Conservation (phyloP, 805 yeast species). For the Wickerhamia fluorescens region DNA sequence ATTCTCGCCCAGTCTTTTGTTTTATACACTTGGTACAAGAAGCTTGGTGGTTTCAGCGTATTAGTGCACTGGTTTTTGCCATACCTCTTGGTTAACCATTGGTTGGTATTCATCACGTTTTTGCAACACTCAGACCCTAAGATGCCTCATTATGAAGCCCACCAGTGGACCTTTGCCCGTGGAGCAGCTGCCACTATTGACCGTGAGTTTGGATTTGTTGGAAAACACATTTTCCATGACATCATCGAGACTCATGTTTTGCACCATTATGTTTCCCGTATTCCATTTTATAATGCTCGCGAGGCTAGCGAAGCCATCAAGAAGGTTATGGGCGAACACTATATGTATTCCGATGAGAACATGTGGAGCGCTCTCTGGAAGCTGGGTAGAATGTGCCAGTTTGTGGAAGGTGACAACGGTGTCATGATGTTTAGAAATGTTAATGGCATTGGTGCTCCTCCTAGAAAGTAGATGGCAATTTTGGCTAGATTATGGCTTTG, state of each 20-base stretch:
- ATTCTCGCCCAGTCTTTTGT: constrained; percentile 36
- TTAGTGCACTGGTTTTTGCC: constrained; percentile 52
- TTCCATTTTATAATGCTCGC: constrained; percentile 51
- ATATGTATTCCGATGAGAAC: constrained; percentile 43
- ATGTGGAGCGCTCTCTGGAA: constrained; percentile 57
- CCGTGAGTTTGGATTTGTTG: constrained; percentile 54
- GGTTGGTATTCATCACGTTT: constrained; percentile 59
- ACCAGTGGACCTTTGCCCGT: constrained; percentile 56
- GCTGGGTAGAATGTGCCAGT: constrained; percentile 57
- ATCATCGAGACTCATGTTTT: constrained; percentile 53
- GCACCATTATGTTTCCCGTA: constrained; percentile 49
- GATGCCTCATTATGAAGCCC: constrained; percentile 51
- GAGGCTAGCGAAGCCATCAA: constrained; percentile 46
- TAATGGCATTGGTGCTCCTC: constrained; percentile 27
- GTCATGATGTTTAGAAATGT: constrained; percentile 61
- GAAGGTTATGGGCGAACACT: constrained; percentile 47
- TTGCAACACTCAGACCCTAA: constrained; percentile 57
- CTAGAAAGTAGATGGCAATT: constrained; percentile 6
- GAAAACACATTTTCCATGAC: constrained; percentile 51
- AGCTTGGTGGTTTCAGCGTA: constrained; percentile 44
- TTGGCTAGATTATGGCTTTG: too few species aligned
- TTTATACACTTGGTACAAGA: constrained; percentile 46
- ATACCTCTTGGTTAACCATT: constrained; percentile 54
- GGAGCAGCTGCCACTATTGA: constrained; percentile 66
- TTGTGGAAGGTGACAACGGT: constrained; percentile 62